Evolutionary conservation across 306 rosid species (phyloP).

Genomic region (Prunus persica): DNA sequence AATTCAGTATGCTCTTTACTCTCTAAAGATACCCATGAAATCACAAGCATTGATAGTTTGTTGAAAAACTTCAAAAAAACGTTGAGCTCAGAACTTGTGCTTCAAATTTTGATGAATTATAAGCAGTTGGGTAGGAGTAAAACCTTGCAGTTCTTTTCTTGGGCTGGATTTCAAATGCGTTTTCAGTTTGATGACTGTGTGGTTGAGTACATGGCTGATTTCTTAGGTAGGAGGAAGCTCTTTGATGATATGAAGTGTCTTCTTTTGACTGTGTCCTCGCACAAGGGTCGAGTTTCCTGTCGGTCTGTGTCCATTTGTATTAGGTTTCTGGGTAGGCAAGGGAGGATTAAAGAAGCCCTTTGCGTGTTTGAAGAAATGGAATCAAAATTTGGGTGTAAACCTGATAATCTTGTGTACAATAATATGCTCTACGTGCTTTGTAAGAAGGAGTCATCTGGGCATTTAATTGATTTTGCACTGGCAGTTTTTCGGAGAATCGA

Average conservation of each 20-base stretch:
- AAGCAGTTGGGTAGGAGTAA: conserved; percentile 56
- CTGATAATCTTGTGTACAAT: conserved; percentile 64
- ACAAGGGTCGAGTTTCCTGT: conserved; percentile 43
- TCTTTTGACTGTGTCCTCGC: conserved; percentile 42
- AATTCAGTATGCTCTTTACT: conserved; percentile 42
- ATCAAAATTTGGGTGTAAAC: conserved; percentile 48
- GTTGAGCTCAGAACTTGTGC: conserved; percentile 48
- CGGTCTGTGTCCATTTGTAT: conserved; percentile 60
- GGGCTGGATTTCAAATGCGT: conserved; percentile 61
- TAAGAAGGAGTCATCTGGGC: conserved; percentile 56
- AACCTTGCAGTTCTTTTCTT: conserved; percentile 60
- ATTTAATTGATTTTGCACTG: conserved; percentile 54
- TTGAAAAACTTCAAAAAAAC: conserved; percentile 28
- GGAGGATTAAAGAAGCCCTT: conserved; percentile 56
- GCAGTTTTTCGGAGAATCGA: conserved; percentile 47
- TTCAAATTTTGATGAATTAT: conserved; percentile 50
- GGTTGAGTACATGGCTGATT: conserved; percentile 71
- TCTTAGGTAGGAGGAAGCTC: conserved; percentile 69
- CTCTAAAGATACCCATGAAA: conserved; percentile 24
- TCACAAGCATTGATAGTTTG: conserved; percentile 28
- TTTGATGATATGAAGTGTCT: conserved; percentile 74
- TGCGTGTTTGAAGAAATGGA: conserved; percentile 65
- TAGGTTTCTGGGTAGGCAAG: conserved; percentile 69
- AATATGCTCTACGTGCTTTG: conserved; percentile 72
- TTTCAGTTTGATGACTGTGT: conserved; percentile 54